Evolutionary conservation across 1,139 yeast genomes (phyloP), one percentile per base, ranked within the genome.

Genomic region (Lodderomyces pseudojiufengensis): DNA sequence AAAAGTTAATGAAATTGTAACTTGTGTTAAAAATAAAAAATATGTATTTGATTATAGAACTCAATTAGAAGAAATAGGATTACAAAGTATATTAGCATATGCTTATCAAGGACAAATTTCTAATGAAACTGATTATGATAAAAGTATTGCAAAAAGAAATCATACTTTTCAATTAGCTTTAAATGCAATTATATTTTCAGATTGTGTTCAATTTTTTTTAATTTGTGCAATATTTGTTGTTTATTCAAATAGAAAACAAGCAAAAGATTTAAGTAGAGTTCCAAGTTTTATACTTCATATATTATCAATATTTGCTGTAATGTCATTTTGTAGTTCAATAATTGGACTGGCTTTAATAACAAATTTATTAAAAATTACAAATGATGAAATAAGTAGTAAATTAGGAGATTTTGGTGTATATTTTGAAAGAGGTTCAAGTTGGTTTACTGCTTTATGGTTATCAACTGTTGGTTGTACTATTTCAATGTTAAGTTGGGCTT

Each of bases 361-460:
- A 0, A 39, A 49, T 9, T 36, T 66, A 16, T 44, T 64, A 21
- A 29, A 40, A 2, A 38, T 42, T 1, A 51, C 70, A 15, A 51
- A 52, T 38, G 12, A 15, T 0, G 67, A 63, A 21, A 58, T 77
- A 2, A 22, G 35, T 2, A 13, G 24, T 0, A 65, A 61, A 23
- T 53, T 78, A 30, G 66, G 68, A 0, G 54, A 52, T 10, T 78
- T 63, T 50, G 82, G 82, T 0, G 59, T 78, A 4, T 39, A 54
- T 4, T 48, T 73, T 36, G 59, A 59, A 34, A 38, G 62, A 24
- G 80, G 82, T 0, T 28, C 33, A 0, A 41, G 49, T 0, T 76
- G 76, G 72, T 64, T 73, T 38, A 38, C 57, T 27, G 26, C 73
- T n/a, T 43, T 65, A 10, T 71, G 78, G 77, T 14, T 57, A 1